These are phyloP conservation scores for Cladosporium sp. DNA, from an alignment of 2,329 filamentous ascomycete genomes.

Conservation along the genomic window DNA sequence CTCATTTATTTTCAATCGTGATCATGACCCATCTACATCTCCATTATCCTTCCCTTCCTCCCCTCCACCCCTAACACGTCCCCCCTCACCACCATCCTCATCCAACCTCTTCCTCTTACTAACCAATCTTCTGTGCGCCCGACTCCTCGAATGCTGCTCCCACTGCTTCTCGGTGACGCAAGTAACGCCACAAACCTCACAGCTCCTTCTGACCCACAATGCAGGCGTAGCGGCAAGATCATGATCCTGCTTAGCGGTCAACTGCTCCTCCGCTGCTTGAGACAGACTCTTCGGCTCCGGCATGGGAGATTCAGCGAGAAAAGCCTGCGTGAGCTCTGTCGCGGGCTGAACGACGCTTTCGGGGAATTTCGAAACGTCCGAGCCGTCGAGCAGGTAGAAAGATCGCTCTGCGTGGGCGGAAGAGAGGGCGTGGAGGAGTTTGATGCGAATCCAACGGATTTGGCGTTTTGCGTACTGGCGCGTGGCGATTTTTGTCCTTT, in stretches of 20 bases:
- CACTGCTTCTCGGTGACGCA: conserved; percentile 56
- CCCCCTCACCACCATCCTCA: background rate
- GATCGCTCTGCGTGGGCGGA: conserved; percentile 45
- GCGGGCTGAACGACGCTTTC: conserved; percentile 64
- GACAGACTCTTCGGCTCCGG: conserved; percentile 55
- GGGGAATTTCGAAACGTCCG: conserved; percentile 60
- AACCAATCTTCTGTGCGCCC: conserved; percentile 44
- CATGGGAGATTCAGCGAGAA: conserved; percentile 55
- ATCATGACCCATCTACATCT: too few relatives aligned
- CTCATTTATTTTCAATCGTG: too few relatives aligned
- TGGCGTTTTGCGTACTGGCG: conserved; percentile 85
- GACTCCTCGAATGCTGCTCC: conserved; percentile 53
- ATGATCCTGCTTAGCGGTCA: conserved; percentile 53
- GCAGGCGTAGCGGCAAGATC: conserved; percentile 41
- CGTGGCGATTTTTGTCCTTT: conserved; percentile 76
- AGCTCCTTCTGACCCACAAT: conserved; percentile 54
- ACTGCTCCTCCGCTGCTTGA: conserved; percentile 51
- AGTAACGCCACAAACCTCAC: conserved; percentile 64
- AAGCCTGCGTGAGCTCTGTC: conserved; percentile 55
- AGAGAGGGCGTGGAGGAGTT: conserved; percentile 65
- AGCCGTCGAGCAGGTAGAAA: conserved; percentile 78
- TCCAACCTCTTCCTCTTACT: conserved; percentile 19
- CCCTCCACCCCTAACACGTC: too few relatives aligned
- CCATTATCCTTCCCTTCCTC: too few relatives aligned
- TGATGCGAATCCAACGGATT: conserved; percentile 79